These are phyloP conservation scores for Ambrosia hybrid DNA, from an alignment of 140 eudicot species.

Conservation along the genomic window DNA sequence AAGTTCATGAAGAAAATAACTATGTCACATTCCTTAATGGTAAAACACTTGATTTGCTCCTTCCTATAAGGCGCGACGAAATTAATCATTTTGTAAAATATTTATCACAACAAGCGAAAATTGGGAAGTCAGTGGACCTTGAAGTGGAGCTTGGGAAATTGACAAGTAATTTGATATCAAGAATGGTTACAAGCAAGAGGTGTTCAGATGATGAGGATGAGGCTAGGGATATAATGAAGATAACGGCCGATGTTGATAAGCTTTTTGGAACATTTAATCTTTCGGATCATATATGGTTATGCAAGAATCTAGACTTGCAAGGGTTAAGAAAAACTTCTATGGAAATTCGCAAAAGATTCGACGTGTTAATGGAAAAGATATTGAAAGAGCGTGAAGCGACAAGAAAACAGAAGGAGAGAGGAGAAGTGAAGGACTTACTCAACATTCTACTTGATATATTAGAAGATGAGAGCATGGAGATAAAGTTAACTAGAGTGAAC, in stretches of 20 bases:
- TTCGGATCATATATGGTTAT: slow-evolving; percentile 34
- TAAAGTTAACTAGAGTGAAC: slow-evolving; percentile 29
- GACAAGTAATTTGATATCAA: slow-evolving; percentile 28
- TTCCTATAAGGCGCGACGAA: slow-evolving; percentile 24
- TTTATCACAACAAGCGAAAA: slow-evolving; percentile 12
- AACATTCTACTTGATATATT: slow-evolving; percentile 30
- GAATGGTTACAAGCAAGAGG: slow-evolving; percentile 29
- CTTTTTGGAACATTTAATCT: slow-evolving; percentile 10
- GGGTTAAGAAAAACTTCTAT: slow-evolving; percentile 16
- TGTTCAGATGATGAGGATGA: slow-evolving; percentile 26
- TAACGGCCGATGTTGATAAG: slow-evolving; percentile 6
- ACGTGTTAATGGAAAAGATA: slow-evolving; percentile 22
- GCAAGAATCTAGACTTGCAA: slow-evolving; percentile 29
- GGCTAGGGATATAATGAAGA: slow-evolving; percentile 8
- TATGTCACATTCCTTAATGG: slow-evolving; percentile 30
- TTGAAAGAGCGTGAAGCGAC: slow-evolving; percentile 28
- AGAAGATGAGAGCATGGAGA: slow-evolving; percentile 31
- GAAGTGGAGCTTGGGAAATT: slow-evolving; percentile 25
- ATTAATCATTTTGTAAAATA: slow-evolving; percentile 18
- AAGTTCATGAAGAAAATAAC: slow-evolving; percentile 35
- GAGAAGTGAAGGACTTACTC: slow-evolving; percentile 30
- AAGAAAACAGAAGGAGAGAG: neutral
- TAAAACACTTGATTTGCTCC: slow-evolving; percentile 10
- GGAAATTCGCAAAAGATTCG: slow-evolving; percentile 12
- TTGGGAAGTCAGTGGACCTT: slow-evolving; percentile 25